Base-by-base conservation (phyloP, 2,329 filamentous ascomycete genomes). In the Fusarium nelsonii region DNA sequence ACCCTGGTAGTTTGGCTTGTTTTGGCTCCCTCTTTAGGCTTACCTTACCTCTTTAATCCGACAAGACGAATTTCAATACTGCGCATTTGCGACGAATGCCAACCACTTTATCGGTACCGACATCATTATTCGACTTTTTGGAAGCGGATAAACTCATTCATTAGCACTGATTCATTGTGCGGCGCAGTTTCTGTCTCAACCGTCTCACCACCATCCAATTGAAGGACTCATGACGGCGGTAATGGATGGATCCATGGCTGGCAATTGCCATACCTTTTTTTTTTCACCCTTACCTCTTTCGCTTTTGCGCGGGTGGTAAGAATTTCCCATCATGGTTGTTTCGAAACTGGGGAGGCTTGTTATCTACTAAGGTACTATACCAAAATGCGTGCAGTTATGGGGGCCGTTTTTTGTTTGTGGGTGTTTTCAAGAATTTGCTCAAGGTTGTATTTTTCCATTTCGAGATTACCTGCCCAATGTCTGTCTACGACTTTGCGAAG, bases 361-460 rank as follows among this genome's bases (percentile, higher is more conserved):
- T 50, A 50, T 50, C 33, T 50, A 37, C 8, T 6, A 18, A 23
- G 23, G 23, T 16, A 45, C 33, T 50, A 50, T 30, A 28, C 48
- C 48, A 28, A 18, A 50, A 52, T 51, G 59, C 41, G 59, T 33
- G 37, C 16, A 12, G 62, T 30, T 14, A 46, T 69, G 66, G 66
- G 66, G 66, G 66, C 66, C 62, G 30, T 44, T 62, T 46, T 20
- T 41, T 18, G 44, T 15, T 43, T 40, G 11, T 49, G 36, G 54
- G 40, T 58, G 43, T n/a, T 53, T 37, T 37, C 8, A 39, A 50
- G 28, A 26, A 26, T 46, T 50, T 37, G 43, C 33, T 37, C 33
- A 46, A 39, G 46, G 43, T 63, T 40, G 55, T 55, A n/a, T 70
- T 69, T 69, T 69, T 69, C 52, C 52, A 69, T 50, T 69, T 69